Evolutionary conservation across 139 green algal genomes (phyloP).

Genomic region (Closterium sp.): DNA sequence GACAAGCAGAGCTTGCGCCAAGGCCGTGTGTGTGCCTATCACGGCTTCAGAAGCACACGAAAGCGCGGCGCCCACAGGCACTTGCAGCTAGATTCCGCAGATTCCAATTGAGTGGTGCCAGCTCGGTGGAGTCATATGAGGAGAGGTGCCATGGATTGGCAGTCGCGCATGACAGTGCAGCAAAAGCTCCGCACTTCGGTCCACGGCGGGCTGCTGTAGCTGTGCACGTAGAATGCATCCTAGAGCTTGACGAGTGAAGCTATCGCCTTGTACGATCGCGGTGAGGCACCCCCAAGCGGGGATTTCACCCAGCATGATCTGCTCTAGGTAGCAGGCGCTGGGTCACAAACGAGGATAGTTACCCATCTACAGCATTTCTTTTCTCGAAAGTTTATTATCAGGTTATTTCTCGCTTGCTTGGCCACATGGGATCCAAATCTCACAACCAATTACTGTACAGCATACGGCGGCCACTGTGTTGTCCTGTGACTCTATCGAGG

Average conservation of each 20-base stretch:
- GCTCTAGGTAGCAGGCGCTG: not conserved
- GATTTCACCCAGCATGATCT: not conserved
- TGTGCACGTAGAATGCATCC: not conserved
- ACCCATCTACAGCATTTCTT: not conserved
- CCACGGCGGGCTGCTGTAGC: not conserved
- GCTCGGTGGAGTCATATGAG: too few species aligned
- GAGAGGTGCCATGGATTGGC: not conserved
- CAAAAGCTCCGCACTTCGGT: not conserved
- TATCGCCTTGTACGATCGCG: not conserved
- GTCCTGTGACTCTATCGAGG: not conserved
- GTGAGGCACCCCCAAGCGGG: not conserved
- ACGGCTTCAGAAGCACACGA: not conserved
- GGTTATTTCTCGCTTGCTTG: too few species aligned
- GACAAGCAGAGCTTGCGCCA: too few species aligned
- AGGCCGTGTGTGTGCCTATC: too few species aligned
- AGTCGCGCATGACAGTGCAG: not conserved
- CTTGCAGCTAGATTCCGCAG: too few species aligned
- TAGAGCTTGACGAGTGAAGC: not conserved
- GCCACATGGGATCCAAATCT: too few species aligned
- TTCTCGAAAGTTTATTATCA: not conserved
- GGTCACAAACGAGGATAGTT: not conserved
- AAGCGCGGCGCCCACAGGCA: too few species aligned
- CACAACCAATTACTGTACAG: too few species aligned
- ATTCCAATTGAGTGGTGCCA: not conserved
- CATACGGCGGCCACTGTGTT: too few species aligned